Evolutionary conservation across 2,329 filamentous ascomycete genomes (phyloP), one percentile per base, ranked within the genome.

Genomic region (Metarhizium rileyi): DNA sequence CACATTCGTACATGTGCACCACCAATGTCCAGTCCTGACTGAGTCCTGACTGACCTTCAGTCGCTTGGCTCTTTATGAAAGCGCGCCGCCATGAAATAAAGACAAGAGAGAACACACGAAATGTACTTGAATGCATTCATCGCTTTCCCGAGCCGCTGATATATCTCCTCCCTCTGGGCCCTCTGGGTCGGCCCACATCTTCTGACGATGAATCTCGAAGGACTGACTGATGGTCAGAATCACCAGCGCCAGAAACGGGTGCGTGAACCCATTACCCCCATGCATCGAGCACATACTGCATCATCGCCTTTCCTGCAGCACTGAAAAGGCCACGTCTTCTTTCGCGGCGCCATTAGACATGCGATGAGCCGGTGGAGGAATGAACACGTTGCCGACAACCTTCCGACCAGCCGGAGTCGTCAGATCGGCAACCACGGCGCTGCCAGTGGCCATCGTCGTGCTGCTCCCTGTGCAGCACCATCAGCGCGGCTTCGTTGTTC

Each of bases 351-450:
- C 33, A 51, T 30, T 53, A 44, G 18, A 49, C 18, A 25, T 22
- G 38, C 8, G 55, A 56, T 5, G 44, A 4, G 18, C 27, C 2
- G 65, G 64, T 1, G 69, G 66, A 1, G 62, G 66, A 12, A 71
- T 63, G 1, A 66, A 70, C 14, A 72, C 74, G 49, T 76, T 66
- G 35, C 67, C 73, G 18, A 77, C 73, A 14, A 76, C 63, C 9
- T 63, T 67, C 20, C 69, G 62, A 1, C 59, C 62, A 2, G 56
- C 58, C 1, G 55, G 55, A 36, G 80, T 76, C 5, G 70, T 62
- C n/a, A 81, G 59, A 43, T 84, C 81, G 1, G 74, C 76, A 5
- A 84, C 71, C 2, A 83, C 72, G 0, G 72, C 80, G 36, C 54
- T 60, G 5, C 59, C 58, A 22, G 85, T 67, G 0, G 80, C 73